Evolutionary conservation across 1,139 yeast species (phyloP), one percentile per base, ranked within the genome.

Genomic region (Taiozyma onychis): DNA sequence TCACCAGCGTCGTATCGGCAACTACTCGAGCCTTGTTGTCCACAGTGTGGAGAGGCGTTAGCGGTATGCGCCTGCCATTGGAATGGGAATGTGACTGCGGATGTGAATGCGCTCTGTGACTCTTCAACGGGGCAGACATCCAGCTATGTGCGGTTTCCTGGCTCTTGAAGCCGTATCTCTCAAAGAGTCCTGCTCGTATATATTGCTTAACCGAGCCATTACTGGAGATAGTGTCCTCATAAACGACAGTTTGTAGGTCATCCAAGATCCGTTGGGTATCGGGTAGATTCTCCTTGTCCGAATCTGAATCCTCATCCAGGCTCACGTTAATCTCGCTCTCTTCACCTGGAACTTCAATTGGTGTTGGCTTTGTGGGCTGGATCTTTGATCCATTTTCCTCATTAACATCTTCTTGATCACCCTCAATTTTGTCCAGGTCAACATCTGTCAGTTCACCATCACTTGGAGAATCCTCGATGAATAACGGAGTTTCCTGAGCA

Each of bases 401-500:
- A 16, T 26, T 46, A 27, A 42, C 27, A 22, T 32, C 39, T 7
- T 46, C 41, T 22, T 32, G n/a, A 11, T 32, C 16, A n/a, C 16
- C 46, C n/a, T 42, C 47, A n/a, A 28, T 43, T 4, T 53, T 54
- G 30, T 54, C 57, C 16, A 59, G 64, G 57, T 77, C 77, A 10
- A 61, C 55, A 48, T 61, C 65, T 10, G 59, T 58, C 55, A 61
- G 54, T 13, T 61, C 65, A 44, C 57, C 59, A 28, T 61, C 65
- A 49, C 65, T 61, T 21, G 24, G 41, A 37, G 41, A 37, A 18
- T 37, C 41, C 24, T 37, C 41, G 14, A 11, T 21, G 8, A 39
- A 13, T 13, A 43, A 16, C 9, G 51, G 47, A 6, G 46, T 39
- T 11, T 39, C 44, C 9, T n/a, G 16, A 6, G 5, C 14, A 32